These are phyloP conservation scores for Solanum etuberosum DNA, from an alignment of 257 asterid species.

Conservation along the genomic window DNA sequence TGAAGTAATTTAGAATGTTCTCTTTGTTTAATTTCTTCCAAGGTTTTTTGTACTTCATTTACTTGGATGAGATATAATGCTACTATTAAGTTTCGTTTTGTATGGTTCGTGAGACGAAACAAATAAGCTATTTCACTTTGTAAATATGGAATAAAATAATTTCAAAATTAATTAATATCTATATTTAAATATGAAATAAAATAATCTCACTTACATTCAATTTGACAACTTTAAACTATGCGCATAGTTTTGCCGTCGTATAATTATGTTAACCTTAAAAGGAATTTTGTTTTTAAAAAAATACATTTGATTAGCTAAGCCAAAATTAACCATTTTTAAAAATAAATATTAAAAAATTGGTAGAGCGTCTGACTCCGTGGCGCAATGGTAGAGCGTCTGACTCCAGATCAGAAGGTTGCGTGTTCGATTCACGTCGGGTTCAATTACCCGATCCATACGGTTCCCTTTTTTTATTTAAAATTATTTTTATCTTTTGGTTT, in stretches of 20 bases:
- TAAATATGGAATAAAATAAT: no score
- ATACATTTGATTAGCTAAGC: not conserved
- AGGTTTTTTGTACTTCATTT: not conserved
- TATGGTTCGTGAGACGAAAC: rapidly evolving
- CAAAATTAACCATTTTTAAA: no score
- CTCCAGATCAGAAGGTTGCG: slow-evolving; percentile 99
- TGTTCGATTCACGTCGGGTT: slow-evolving; percentile 91
- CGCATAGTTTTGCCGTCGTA: not conserved
- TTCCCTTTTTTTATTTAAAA: no score
- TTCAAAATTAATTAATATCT: not conserved
- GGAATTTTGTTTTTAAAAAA: no score
- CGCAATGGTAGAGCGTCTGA: slow-evolving; percentile 81
- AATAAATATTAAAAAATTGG: no score
- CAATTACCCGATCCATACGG: not conserved
- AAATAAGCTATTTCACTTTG: not conserved
- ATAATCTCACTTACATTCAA: not conserved
- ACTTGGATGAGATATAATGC: not conserved
- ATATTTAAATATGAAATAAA: no score
- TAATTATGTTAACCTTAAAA: no score
- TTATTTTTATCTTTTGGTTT: no score
- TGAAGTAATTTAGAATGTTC: not conserved
- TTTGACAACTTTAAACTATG: not conserved
- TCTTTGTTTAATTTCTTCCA: not conserved
- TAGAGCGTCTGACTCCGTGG: no score
- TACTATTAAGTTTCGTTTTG: no score